phyloP scores from a whole-genome alignment of 805 yeast species.

The Teunomyces gatunensis region DNA sequence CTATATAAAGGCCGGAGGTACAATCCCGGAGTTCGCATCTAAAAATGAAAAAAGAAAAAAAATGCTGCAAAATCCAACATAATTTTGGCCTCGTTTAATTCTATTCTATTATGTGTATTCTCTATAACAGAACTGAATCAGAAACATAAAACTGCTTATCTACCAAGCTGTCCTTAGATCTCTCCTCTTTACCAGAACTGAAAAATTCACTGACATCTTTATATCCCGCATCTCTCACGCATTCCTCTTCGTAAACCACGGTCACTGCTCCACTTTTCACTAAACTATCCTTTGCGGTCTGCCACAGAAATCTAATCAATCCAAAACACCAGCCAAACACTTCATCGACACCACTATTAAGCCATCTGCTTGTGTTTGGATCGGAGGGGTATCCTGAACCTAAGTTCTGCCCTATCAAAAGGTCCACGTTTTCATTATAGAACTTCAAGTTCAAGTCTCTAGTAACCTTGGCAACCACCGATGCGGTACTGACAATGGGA shows the following conservation, averaged over 20 bases:
- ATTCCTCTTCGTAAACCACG: conserved; percentile 62
- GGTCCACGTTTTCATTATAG: conserved; percentile 26
- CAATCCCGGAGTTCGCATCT: conserved; percentile 1
- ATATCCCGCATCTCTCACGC: conserved; percentile 30
- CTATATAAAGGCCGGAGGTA: conserved; percentile 2
- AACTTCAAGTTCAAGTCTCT: conserved; percentile 63
- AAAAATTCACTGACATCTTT: conserved; percentile 23
- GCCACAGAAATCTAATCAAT: conserved; percentile 87
- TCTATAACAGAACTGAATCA: neutral
- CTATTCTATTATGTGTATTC: neutral
- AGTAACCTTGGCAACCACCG: conserved; percentile 94
- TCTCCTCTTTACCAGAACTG: conserved; percentile 4
- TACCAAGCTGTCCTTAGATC: neutral
- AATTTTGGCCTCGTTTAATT: neutral
- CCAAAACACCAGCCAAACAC: conserved; percentile 84
- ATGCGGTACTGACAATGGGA: conserved; percentile 92
- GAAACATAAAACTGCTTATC: conserved; percentile 2
- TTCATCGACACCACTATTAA: conserved; percentile 57
- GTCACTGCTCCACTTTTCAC: conserved; percentile 48
- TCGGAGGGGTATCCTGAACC: conserved; percentile 98
- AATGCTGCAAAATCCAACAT: conserved; percentile 2
- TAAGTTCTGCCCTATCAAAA: conserved; percentile 37
- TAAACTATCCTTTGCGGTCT: conserved; percentile 77
- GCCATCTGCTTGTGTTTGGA: conserved; percentile 81
- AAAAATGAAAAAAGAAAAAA: neutral